Conservation (phyloP, 1,284 basidiomycete genomes). For the Sporisorium iseilematis-ciliati region DNA sequence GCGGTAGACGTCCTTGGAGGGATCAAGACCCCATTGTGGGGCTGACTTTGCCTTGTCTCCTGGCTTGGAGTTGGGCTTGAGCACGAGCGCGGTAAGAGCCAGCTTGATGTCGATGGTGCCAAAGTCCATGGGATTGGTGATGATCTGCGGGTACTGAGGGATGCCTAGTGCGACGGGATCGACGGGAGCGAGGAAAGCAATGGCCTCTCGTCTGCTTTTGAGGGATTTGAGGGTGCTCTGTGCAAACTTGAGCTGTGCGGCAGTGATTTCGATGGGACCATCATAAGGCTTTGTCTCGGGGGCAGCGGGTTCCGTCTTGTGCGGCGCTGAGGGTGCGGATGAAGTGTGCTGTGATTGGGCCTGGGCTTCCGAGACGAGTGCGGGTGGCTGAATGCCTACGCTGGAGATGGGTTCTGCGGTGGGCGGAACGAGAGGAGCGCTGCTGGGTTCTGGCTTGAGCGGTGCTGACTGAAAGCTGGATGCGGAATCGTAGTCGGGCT, state of each 20-base stretch:
- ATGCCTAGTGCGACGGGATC: constrained; percentile 90
- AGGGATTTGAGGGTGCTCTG: constrained; percentile 82
- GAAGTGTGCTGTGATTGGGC: constrained; percentile 16
- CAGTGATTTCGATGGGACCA: constrained; percentile 52
- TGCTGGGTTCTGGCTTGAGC: constrained; percentile 21
- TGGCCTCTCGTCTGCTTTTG: constrained; percentile 87
- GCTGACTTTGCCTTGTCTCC: constrained; percentile 64
- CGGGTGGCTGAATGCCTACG: constrained; percentile 31
- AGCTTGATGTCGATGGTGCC: constrained; percentile 89
- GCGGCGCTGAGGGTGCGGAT: constrained; percentile 10
- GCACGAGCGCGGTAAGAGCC: constrained; percentile 59
- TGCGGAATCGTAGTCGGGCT: constrained; percentile 14
- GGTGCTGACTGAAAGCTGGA: constrained; percentile 6
- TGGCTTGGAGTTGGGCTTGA: constrained; percentile 54
- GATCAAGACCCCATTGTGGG: constrained; percentile 50
- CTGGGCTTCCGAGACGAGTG: constrained; percentile 26
- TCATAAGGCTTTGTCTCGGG: constrained; percentile 30
- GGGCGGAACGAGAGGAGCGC: constrained; percentile 32
- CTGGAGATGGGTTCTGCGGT: constrained; percentile 44
- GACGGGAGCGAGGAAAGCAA: constrained; percentile 87
- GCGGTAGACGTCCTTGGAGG: constrained; percentile 55
- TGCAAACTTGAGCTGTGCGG: constrained; percentile 84
- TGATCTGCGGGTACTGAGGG: constrained; percentile 88
- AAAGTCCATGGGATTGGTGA: constrained; percentile 94
- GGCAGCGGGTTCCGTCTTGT: constrained; percentile 1